phyloP scores from a whole-genome alignment of 2,329 filamentous ascomycete genomes.

The Penicillium frequentans region DNA sequence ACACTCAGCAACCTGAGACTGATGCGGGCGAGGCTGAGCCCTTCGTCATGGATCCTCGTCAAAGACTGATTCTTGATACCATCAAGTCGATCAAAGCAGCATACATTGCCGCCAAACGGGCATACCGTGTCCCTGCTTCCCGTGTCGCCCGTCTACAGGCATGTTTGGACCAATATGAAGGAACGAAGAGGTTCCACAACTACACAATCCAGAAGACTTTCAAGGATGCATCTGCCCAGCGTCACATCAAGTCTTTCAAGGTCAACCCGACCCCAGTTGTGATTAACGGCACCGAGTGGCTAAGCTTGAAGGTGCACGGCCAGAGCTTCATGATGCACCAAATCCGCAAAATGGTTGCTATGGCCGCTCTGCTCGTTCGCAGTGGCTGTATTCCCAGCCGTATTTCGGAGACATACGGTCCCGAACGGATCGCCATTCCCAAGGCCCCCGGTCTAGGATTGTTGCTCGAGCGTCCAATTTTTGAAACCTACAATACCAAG shows the following conservation, averaged over 20 bases:
- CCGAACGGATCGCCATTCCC: slow-evolving; percentile 77
- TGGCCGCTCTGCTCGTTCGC: slow-evolving; percentile 80
- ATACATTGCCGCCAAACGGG: slow-evolving; percentile 78
- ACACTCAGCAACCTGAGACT: slow-evolving; percentile 5
- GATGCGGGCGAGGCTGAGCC: slow-evolving; percentile 15
- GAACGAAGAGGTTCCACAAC: slow-evolving; percentile 93
- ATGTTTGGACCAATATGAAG: slow-evolving; percentile 72
- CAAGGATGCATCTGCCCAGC: slow-evolving; percentile 79
- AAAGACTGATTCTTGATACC: slow-evolving; percentile 60
- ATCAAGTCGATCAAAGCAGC: slow-evolving; percentile 75
- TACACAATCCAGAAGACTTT: slow-evolving; percentile 89
- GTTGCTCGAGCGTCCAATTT: slow-evolving; percentile 86
- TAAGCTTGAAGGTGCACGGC: slow-evolving; percentile 92
- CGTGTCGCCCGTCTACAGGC: slow-evolving; percentile 75
- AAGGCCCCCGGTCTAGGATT: slow-evolving; percentile 90
- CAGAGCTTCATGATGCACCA: slow-evolving; percentile 99
- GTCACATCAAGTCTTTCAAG: slow-evolving; percentile 89
- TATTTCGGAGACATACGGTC: slow-evolving; percentile 72
- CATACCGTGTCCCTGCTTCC: slow-evolving; percentile 73
- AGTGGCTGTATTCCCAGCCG: slow-evolving; percentile 73
- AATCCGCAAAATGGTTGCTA: slow-evolving; percentile 98
- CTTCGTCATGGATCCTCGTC: slow-evolving; percentile 27
- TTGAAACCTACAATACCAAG: slow-evolving; percentile 81
- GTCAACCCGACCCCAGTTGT: slow-evolving; percentile 74
- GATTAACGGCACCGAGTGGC: slow-evolving; percentile 91